Evolutionary conservation across 192 early-diverging fungal genomes (phyloP), one percentile per base, ranked within the genome.

Genomic region (Backusella sp.): DNA sequence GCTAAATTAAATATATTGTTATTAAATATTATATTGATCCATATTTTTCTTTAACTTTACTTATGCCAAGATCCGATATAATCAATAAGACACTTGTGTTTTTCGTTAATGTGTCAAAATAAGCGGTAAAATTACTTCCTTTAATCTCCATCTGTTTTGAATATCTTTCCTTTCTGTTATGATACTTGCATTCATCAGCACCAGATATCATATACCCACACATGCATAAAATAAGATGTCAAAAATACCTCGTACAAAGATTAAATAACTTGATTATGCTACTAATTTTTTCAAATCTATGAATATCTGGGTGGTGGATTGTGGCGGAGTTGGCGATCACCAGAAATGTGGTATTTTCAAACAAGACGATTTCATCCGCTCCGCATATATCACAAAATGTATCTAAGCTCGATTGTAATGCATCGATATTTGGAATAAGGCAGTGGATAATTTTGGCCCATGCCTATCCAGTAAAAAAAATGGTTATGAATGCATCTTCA

Each of bases 401-500:
- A 66, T 90, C 81, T 68, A 99, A 83, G 73, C 95, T 90, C 14
- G 79, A 78, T 84, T 97, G 93, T 35, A 99, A 88, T 6, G 82
- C 77, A 34, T 86, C 84, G 49, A 98, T 95, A 72, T 98, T 98
- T 21, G 98, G 98, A 36, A 99, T 96, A 74, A 99, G 87, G 28
- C 91, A 92, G 79, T 97, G 94, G 6, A 99, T 96, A 56, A 99
- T 99, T 44, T 93, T 89, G 37, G 97, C 97, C 98, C 98, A 99
- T 4, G 97, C 98, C 87, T 92, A 84, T 35, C 77, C 77, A 79
- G 17, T 34, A 11, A 34, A 66, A 34, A 66, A 34, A 35, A 35
- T 15, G 32, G 11, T 15, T 8, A 32, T 66, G 1, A 66, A 32
- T 28, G 32, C 32, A 32, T 23, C 56, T 26, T 62, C 56, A 62